Evolutionary conservation across 78 protist species (phyloP), one percentile per base, ranked within the genome.

Genomic region (Dictyostelium citrinum): DNA sequence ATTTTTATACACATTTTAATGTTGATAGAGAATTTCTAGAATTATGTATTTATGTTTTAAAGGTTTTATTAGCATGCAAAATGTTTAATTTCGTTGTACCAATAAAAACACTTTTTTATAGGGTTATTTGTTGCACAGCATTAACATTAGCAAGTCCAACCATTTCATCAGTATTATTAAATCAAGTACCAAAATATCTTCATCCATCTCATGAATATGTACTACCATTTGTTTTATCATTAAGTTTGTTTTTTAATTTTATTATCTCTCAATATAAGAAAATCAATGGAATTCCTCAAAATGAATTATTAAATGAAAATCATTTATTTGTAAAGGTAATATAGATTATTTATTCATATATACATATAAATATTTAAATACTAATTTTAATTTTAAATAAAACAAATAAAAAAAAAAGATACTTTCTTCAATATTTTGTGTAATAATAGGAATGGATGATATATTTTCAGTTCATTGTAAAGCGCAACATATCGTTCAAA

Each of bases 61-160:
- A 70, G 17, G 45, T 70, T 16, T 33, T 70, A 29, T 33, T 70
- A 33, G 35, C 77, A 70, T 33, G 46, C 17, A 70, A 35, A 70
- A 70, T 70, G 77, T 70, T 70, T 33, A 70, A 70, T 33, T 70
- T 39, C 14, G 43, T 70, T 14, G 77, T 70, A 16, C 22, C 33
- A 31, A 70, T 33, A 3, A 35, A 70, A 27, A 31, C 45, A 0
- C 5, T 70, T 5, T 70, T 70, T 33, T 70, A 70, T 70, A 70
- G 77, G 33, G n/a, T 16, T 29, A 12, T 70, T 5, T 70, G 77
- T 31, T 33, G 46, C 33, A 33, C 45, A 29, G 77, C 77, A 70
- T 70, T 70, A 70, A 33, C 77, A 70, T 33, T 70, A 31, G 39
- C 77, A 70, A 70, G 77, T 70, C 45, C 77, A 33, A 70, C 77